Evolutionary conservation across 305 asterid genomes (phyloP).

Genomic region (Nicotiana rustica): DNA sequence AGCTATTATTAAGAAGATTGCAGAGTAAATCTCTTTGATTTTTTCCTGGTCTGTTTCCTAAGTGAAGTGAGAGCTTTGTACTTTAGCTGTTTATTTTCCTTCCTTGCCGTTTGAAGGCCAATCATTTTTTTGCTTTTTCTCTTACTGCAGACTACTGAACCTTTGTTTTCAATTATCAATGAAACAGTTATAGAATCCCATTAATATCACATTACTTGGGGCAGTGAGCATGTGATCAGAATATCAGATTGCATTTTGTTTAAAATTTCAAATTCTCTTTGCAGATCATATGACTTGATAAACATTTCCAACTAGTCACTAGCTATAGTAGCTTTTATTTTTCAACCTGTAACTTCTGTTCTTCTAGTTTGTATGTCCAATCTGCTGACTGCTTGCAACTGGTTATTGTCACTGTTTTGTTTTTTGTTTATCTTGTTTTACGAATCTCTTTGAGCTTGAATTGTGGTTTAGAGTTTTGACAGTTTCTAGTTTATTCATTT

Average conservation of each 20-base stretch:
- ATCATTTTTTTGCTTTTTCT: not conserved
- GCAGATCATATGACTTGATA: constrained; percentile 24
- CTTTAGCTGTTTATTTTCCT: not conserved
- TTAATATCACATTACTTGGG: not conserved
- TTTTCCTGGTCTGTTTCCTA: constrained; percentile 28
- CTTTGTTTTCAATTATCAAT: constrained; percentile 17
- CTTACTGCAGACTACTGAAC: not conserved
- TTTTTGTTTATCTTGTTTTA: constrained; percentile 19
- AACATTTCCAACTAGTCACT: constrained; percentile 3
- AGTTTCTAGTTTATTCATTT: constrained; percentile 1
- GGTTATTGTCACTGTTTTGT: not conserved
- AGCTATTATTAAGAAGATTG: constrained; percentile 62
- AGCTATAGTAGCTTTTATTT: constrained; percentile 29
- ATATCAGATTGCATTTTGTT: constrained; percentile 1
- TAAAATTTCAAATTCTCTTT: constrained; percentile 1
- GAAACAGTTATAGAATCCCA: not conserved
- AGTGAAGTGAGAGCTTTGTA: not conserved
- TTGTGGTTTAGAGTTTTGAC: not conserved
- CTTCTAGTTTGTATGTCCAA: constrained; percentile 5
- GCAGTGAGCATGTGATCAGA: constrained; percentile 15
- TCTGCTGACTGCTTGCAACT: constrained; percentile 12
- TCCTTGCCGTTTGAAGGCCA: not conserved
- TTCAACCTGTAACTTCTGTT: not conserved
- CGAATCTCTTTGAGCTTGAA: not conserved
- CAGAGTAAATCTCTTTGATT: constrained; percentile 45